Conservation (phyloP, 176 grass and related monocot species). For the Aegilops tauschii region DNA sequence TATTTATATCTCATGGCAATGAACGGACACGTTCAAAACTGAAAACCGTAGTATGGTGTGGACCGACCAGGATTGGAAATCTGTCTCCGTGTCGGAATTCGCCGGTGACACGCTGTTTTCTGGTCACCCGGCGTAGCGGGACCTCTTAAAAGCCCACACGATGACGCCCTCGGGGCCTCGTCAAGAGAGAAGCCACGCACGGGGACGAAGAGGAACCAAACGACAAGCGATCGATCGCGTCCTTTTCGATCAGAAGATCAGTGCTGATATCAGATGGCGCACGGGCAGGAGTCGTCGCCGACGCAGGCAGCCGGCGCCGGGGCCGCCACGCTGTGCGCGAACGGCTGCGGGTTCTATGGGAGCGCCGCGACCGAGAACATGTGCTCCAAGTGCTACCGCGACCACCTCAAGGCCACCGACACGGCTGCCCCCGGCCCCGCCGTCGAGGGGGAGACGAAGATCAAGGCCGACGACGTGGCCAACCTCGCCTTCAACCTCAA, state of each 20-base stretch:
- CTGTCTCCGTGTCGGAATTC: too few species aligned
- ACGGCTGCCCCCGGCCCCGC: background rate
- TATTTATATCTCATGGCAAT: too few species aligned
- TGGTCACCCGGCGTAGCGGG: background rate
- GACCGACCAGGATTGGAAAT: too few species aligned
- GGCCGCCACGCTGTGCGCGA: background rate
- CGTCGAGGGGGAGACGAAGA: background rate
- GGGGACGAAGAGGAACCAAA: background rate
- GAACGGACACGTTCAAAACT: too few species aligned
- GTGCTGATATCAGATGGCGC: background rate
- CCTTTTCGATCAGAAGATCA: background rate
- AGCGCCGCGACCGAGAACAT: slow-evolving; percentile 30
- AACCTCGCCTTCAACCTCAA: background rate
- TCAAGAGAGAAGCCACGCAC: background rate
- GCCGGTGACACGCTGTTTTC: background rate
- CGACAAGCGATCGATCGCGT: background rate
- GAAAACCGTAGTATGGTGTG: too few species aligned
- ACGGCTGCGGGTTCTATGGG: slow-evolving; percentile 45
- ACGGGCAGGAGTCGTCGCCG: background rate
- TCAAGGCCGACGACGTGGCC: background rate
- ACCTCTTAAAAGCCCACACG: background rate
- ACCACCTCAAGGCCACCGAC: background rate
- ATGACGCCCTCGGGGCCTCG: background rate
- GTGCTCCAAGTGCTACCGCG: slow-evolving; percentile 49
- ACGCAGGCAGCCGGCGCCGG: background rate